A percentile compares a stretch with the other conserved stretches of the same genome.
These are phyloP conservation scores for Calocera cornea DNA, from an alignment of 768 basidiomycete genomes.

Conservation along the genomic window DNA sequence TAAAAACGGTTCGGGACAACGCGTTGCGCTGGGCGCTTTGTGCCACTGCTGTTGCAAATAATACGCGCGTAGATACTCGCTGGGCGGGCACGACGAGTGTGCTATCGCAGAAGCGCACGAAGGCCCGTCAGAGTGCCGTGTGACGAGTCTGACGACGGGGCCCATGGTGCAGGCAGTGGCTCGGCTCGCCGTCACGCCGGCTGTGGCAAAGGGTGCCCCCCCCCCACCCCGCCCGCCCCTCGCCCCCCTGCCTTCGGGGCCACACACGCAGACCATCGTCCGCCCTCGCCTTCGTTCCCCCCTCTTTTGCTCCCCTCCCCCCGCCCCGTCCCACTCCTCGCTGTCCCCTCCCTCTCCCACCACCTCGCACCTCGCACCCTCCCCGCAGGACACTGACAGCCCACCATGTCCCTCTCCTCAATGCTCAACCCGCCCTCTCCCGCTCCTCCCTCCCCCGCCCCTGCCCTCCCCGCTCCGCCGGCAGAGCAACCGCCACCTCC, in stretches of 20 bases:
- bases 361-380: background rate
- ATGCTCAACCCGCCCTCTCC: background rate
- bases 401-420: background rate
- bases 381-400: background rate
- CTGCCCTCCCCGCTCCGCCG: background rate
- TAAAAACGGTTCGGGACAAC: background rate
- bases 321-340: background rate
- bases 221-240: too few relatives aligned
- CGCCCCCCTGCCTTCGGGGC: background rate
- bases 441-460: background rate
- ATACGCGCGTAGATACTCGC: background rate
- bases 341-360: background rate
- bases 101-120: slow-evolving; percentile 5
- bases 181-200: slow-evolving; percentile 4
- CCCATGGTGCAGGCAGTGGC: slow-evolving; percentile 4
- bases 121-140: slow-evolving; percentile 5
- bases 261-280: background rate
- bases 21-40: background rate
- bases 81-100: background rate
- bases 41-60: background rate
- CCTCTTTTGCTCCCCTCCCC: background rate
- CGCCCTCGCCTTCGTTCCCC: slow-evolving; percentile 2
- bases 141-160: slow-evolving; percentile 6
- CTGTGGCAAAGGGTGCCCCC: slow-evolving; percentile 5
- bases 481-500: background rate